These are phyloP conservation scores for Naganishia onofrii DNA, from an alignment of 768 basidiomycete genomes.

Conservation along the genomic window DNA sequence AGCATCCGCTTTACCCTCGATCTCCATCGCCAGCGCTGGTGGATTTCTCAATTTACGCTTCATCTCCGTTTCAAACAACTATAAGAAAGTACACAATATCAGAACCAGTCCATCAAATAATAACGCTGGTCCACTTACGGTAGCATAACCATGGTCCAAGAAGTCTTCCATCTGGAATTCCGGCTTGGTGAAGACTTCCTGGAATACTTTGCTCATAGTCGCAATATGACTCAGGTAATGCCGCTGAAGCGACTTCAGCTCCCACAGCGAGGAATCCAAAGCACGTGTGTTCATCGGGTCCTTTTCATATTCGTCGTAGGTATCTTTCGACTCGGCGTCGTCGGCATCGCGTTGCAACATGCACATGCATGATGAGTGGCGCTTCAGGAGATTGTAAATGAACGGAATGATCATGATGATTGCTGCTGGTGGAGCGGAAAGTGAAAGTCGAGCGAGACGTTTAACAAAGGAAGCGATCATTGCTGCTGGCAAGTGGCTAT, in stretches of 20 bases:
- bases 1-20: conserved; percentile 32
- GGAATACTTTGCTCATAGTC: conserved; percentile 79
- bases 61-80: conserved; percentile 85
- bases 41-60: conserved; percentile 77
- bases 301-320: conserved; percentile 65
- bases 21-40: conserved; percentile 57
- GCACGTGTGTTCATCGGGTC: conserved; percentile 78
- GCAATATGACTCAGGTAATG: conserved; percentile 88
- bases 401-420: conserved; percentile 89
- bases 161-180: conserved; percentile 91
- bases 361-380: conserved; percentile 83
- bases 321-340: conserved; percentile 62
- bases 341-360: conserved; percentile 71
- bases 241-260: conserved; percentile 69
- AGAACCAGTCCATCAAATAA: not conserved
- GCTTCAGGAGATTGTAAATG: conserved; percentile 88
- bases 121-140: conserved; percentile 45
- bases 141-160: conserved; percentile 67
- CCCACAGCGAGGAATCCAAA: conserved; percentile 87
- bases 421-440: conserved; percentile 82
- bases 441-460: conserved; percentile 76
- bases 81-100: not conserved
- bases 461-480: conserved; percentile 96
- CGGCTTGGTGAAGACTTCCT: conserved; percentile 88
- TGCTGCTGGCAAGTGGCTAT: conserved; percentile 78